Evolutionary conservation across 306 rosid genomes (phyloP).

Genomic region (Acacia acuminata): DNA sequence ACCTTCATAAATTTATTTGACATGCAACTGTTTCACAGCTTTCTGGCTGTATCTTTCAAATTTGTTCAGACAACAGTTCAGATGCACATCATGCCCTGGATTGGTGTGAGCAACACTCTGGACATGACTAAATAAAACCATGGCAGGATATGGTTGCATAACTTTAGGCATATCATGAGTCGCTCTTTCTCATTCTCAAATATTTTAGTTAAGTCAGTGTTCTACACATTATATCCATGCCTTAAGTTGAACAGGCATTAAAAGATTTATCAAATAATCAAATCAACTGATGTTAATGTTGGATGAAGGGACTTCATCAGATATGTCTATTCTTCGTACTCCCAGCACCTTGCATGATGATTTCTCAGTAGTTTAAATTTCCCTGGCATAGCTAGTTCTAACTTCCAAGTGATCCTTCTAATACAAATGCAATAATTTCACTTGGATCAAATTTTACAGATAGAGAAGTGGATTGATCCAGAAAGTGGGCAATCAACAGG

Average conservation of each 20-base stretch:
- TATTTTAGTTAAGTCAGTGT: too few relatives aligned
- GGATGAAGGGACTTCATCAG: background rate
- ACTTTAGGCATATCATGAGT: background rate
- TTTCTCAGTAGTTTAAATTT: conserved; percentile 8
- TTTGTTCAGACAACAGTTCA: too few relatives aligned
- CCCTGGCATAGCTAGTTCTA: background rate
- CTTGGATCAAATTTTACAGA: conserved; percentile 50
- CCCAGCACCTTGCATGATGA: conserved; percentile 2
- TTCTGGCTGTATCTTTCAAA: too few relatives aligned
- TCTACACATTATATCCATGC: background rate
- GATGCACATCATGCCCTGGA: too few relatives aligned
- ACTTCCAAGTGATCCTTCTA: conserved; percentile 7
- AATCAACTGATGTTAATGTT: background rate
- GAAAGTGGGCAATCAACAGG: conserved; percentile 83
- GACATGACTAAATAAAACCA: too few relatives aligned
- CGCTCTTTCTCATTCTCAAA: too few relatives aligned
- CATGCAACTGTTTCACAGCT: too few relatives aligned
- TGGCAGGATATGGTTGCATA: too few relatives aligned
- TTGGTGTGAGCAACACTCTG: too few relatives aligned
- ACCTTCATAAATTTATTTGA: too few relatives aligned
- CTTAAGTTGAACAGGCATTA: background rate
- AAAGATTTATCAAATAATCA: background rate
- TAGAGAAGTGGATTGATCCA: conserved; percentile 86
- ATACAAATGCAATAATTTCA: conserved; percentile 30
- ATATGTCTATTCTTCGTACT: conserved; percentile 12